Conservation (phyloP, 305 asterid genomes). For the Ajuga reptans region DNA sequence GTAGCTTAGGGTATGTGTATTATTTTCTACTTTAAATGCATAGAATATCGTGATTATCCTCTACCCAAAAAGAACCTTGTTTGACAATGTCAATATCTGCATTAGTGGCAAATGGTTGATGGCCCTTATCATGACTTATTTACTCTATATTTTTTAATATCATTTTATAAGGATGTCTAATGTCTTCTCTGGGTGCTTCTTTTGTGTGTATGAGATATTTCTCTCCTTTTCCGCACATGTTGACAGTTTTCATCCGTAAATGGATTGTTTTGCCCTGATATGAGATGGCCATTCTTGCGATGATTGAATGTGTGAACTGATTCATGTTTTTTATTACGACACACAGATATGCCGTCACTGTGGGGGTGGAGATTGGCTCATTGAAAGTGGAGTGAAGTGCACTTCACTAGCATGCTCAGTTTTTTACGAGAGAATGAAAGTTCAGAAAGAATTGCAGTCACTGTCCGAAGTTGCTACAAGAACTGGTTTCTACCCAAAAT, state of each 20-base stretch:
- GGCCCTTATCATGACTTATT: not conserved
- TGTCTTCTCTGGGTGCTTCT: not conserved
- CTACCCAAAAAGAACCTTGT: not conserved
- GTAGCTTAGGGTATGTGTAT: not conserved
- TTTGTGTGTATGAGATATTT: not conserved
- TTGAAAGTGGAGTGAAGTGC: slow-evolving; percentile 88
- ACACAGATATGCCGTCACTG: slow-evolving; percentile 86
- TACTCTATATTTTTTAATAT: not conserved
- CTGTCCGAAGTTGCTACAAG: slow-evolving; percentile 51
- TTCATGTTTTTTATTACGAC: not conserved
- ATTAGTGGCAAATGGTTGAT: not conserved
- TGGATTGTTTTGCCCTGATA: not conserved
- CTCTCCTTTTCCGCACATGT: not conserved
- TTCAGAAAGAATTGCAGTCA: slow-evolving; percentile 69
- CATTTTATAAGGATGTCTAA: not conserved
- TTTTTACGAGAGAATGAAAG: slow-evolving; percentile 76
- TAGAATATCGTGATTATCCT: not conserved
- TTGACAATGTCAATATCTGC: not conserved
- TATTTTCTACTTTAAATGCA: not conserved
- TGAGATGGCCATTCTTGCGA: not conserved
- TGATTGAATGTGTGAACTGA: not conserved
- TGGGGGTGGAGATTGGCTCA: slow-evolving; percentile 91
- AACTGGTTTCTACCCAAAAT: slow-evolving; percentile 61
- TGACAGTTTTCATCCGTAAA: not conserved
- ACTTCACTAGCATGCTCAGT: slow-evolving; percentile 77